Evolutionary conservation across 1,139 yeast species (phyloP).

Genomic region (Debaryomyces sp.): DNA sequence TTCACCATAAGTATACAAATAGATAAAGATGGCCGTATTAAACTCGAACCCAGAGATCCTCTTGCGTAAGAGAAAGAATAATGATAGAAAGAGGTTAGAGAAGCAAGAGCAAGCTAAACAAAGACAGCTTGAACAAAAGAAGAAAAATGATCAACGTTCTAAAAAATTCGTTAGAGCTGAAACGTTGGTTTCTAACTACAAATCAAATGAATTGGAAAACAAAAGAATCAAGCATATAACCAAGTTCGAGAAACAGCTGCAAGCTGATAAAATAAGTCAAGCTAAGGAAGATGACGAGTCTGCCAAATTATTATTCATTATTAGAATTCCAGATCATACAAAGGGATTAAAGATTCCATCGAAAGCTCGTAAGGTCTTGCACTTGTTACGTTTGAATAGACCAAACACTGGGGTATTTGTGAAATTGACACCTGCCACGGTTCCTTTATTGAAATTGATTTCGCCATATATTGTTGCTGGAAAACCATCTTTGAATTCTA

Average conservation of each 20-base stretch:
- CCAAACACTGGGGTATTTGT: constrained; percentile 72
- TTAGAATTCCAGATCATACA: constrained; percentile 60
- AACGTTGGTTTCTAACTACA: constrained; percentile 63
- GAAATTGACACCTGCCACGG: constrained; percentile 56
- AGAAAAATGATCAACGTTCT: constrained; percentile 37
- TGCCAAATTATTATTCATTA: constrained; percentile 58
- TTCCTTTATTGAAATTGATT: constrained; percentile 63
- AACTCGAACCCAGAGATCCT: constrained; percentile 77
- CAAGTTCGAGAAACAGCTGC: constrained; percentile 41
- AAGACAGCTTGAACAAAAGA: constrained; percentile 35
- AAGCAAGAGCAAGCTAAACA: constrained; percentile 55
- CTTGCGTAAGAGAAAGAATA: constrained; percentile 75
- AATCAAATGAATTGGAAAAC: constrained; percentile 65
- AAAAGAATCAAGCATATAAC: constrained; percentile 67
- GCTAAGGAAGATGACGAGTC: constrained; percentile 24
- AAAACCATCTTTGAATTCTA: constrained; percentile 67
- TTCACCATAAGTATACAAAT: background rate
- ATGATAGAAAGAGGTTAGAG: constrained; percentile 68
- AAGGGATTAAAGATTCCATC: constrained; percentile 66
- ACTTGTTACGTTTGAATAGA: constrained; percentile 58
- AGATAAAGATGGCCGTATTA: constrained; percentile 46
- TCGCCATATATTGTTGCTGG: constrained; percentile 78
- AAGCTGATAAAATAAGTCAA: constrained; percentile 14
- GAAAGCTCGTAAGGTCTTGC: constrained; percentile 62
- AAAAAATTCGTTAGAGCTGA: constrained; percentile 71